phyloP scores from a whole-genome alignment of 768 basidiomycete species.

The Tylopilus felleus region DNA sequence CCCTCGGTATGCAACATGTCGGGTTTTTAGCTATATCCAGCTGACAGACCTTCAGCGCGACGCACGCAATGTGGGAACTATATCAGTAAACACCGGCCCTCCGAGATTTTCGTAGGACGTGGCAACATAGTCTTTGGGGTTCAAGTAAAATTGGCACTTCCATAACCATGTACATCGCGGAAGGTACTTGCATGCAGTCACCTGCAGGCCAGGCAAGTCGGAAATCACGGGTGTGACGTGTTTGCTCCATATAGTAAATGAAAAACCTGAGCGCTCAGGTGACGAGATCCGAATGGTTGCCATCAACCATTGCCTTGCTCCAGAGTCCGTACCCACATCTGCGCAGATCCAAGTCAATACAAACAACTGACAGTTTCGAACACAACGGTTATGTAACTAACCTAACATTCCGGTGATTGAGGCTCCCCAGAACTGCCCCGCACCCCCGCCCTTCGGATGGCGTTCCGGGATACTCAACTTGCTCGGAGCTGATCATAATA shows the following conservation, averaged over 20 bases:
- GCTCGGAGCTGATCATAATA: neutral
- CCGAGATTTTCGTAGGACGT: neutral
- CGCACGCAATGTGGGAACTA: neutral
- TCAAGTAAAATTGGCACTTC: neutral
- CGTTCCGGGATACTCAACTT: neutral
- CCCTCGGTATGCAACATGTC: neutral
- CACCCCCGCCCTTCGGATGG: conserved; percentile 3
- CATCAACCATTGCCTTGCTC: conserved; percentile 1
- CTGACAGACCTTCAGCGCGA: neutral
- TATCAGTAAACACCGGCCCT: no score
- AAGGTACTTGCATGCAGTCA: neutral
- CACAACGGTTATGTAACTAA: neutral
- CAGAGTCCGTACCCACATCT: neutral
- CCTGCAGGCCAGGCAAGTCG: neutral
- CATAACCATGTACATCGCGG: conserved; percentile 4
- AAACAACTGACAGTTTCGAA: neutral
- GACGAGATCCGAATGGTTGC: conserved; percentile 12
- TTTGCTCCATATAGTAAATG: conserved; percentile 6
- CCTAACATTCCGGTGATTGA: conserved; percentile 1
- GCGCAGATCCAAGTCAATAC: neutral
- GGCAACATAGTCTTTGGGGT: neutral
- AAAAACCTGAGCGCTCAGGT: neutral
- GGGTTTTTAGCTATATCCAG: neutral
- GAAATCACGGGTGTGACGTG: neutral
- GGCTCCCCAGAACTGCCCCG: neutral